Base-by-base conservation (phyloP, 805 yeast species). In the Cyberlindnera japonica region DNA sequence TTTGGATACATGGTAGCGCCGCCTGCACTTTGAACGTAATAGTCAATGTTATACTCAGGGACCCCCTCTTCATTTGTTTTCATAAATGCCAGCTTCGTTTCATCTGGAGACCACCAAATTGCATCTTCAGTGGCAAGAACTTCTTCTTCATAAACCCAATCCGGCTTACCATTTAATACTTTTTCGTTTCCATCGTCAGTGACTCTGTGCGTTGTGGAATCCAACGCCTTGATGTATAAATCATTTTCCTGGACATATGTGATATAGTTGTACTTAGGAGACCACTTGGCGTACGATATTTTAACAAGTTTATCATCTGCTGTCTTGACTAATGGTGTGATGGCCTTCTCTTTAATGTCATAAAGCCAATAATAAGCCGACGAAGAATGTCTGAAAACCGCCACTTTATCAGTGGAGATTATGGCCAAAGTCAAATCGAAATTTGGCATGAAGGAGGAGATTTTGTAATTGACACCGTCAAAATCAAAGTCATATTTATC, bases 141-240 rank as follows among this genome's bases (percentile, higher is more conserved):
- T 59, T 88, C 96, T 51, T 88, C 96, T 56, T 89, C 96, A 52
- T 88, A 89, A 9, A 87, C 95, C 96, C 96, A 88, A 58, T 88
- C 96, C 0, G 95, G 91, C 48, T 78, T 81, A 2, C 95, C 96
- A 55, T 89, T 83, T 57, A 85, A 81, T 6, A 84, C 64, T 41
- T 71, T 70, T 1, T 67, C 70, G 17, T 79, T 76, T 13, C 95
- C 95, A 53, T 84, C 95, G 22, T 45, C 42, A 0, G 96, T 86
- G 2, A 64, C 43, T 1, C 39, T 31, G 51, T 77, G 79, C 1
- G 50, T 58, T 8, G 57, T 16, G 30, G 53, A 40, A 13, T 43
- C 45, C 1, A 66, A 38, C 11, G 75, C 64, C 40, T 71, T 72
- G 13, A 85, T 49, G 56, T 69, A 86, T 6, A 88, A 69, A 53